These are phyloP conservation scores for Stromatinia cepivora DNA, from an alignment of 2,329 filamentous ascomycete species.

Conservation along the genomic window DNA sequence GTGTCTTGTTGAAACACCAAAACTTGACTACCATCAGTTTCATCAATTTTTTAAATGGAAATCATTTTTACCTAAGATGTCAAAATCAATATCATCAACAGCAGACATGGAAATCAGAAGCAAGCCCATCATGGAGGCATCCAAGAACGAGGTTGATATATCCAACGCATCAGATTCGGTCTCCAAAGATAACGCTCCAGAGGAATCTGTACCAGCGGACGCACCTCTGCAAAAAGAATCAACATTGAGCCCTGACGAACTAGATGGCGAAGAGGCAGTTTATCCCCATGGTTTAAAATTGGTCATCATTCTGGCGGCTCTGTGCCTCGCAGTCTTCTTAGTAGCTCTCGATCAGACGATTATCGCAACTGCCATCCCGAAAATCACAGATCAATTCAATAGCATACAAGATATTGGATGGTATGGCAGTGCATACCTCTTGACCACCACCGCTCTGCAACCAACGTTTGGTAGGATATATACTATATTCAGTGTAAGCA, in stretches of 20 bases:
- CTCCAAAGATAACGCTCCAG: not conserved
- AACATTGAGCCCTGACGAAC: not conserved
- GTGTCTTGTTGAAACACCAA: not conserved
- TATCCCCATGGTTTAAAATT: conserved; percentile 33
- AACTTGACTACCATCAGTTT: not conserved
- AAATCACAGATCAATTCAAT: conserved; percentile 45
- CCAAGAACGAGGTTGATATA: not conserved
- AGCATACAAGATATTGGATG: conserved; percentile 48
- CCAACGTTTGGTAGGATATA: conserved; percentile 41
- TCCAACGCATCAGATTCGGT: not conserved
- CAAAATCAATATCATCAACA: not conserved
- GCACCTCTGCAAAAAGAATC: conserved; percentile 6
- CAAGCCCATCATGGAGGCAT: not conserved
- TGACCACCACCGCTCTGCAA: conserved; percentile 42
- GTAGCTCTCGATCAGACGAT: conserved; percentile 41
- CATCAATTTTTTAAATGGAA: not conserved
- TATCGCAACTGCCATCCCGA: conserved; percentile 44
- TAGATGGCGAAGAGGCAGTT: conserved; percentile 20
- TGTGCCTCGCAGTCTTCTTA: conserved; percentile 39
- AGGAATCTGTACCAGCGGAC: not conserved
- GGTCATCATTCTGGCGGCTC: conserved; percentile 34
- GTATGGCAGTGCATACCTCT: conserved; percentile 46
- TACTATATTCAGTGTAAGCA: conserved; percentile 33
- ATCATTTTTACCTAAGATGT: not conserved
- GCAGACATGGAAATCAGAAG: not conserved